These are phyloP conservation scores for Chaetomium tenue DNA, from an alignment of 495 filamentous ascomycete genomes.

Conservation along the genomic window DNA sequence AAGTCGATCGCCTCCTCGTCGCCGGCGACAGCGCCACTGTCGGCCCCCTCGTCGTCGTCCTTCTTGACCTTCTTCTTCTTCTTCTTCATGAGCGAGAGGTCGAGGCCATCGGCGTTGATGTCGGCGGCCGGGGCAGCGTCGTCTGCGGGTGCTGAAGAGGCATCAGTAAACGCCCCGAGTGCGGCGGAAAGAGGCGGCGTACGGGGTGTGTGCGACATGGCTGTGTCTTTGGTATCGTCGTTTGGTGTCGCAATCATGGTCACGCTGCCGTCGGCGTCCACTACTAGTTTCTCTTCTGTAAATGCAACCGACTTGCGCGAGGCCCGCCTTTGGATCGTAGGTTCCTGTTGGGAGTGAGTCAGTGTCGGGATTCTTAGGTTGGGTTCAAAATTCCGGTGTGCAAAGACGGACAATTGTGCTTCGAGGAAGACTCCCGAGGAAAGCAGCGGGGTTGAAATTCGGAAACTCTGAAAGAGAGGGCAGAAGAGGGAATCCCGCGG, in stretches of 20 bases:
- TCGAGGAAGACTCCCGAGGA: not conserved
- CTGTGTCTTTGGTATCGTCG: conserved; percentile 65
- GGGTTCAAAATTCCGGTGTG: conserved; percentile 8
- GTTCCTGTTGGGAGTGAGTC: conserved; percentile 38
- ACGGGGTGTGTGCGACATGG: conserved; percentile 66
- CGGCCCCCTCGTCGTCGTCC: conserved; percentile 63
- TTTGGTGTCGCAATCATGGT: conserved; percentile 61
- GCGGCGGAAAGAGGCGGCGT: conserved; percentile 54
- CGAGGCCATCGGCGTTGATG: conserved; percentile 40
- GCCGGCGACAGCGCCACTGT: conserved; percentile 27
- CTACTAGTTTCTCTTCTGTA: conserved; percentile 76
- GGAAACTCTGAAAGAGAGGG: not conserved
- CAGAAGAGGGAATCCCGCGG: not conserved
- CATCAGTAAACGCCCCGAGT: conserved; percentile 51
- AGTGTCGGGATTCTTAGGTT: conserved; percentile 2
- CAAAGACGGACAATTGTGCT: conserved; percentile 6
- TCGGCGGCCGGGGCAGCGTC: conserved; percentile 60
- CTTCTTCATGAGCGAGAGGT: conserved; percentile 54
- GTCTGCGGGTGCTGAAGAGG: conserved; percentile 57
- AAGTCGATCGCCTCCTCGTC: conserved; percentile 51
- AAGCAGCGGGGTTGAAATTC: not conserved
- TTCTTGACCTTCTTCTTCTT: conserved; percentile 84
- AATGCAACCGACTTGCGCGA: conserved; percentile 87
- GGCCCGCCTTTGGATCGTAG: conserved; percentile 53
- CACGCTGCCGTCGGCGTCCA: conserved; percentile 80